Conservation (phyloP, 2,329 filamentous ascomycete species). For the Ascochyta lentis region DNA sequence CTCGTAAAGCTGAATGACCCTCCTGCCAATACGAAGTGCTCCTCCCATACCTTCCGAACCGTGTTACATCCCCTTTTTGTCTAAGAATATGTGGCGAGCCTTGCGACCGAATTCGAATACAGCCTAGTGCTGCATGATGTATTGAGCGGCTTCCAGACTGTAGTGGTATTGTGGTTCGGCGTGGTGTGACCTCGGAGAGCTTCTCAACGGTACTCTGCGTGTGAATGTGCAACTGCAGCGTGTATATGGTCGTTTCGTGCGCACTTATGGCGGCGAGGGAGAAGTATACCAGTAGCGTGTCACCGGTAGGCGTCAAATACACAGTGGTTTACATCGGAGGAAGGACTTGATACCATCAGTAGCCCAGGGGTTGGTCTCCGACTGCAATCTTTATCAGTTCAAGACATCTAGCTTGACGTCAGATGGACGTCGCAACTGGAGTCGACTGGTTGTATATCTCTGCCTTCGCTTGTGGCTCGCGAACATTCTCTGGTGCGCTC, state of each 20-base stretch:
- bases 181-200: background rate
- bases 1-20: background rate
- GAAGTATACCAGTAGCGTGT: too few relatives aligned
- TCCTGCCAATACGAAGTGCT: background rate
- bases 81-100: background rate
- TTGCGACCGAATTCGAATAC: background rate
- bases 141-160: background rate
- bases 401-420: background rate
- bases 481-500: background rate
- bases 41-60: background rate
- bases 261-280: too few relatives aligned
- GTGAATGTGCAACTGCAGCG: background rate
- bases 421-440: background rate
- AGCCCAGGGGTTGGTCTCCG: background rate
- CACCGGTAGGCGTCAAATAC: too few relatives aligned
- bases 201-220: too few relatives aligned
- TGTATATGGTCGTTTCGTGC: too few relatives aligned
- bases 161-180: background rate
- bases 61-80: background rate
- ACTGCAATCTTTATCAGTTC: background rate
- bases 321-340: too few relatives aligned
- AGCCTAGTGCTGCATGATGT: background rate
- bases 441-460: background rate
- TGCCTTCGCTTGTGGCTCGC: background rate
- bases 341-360: background rate